These are phyloP conservation scores for Alternaria sp. DNA, from an alignment of 2,329 filamentous ascomycete species.

Conservation along the genomic window DNA sequence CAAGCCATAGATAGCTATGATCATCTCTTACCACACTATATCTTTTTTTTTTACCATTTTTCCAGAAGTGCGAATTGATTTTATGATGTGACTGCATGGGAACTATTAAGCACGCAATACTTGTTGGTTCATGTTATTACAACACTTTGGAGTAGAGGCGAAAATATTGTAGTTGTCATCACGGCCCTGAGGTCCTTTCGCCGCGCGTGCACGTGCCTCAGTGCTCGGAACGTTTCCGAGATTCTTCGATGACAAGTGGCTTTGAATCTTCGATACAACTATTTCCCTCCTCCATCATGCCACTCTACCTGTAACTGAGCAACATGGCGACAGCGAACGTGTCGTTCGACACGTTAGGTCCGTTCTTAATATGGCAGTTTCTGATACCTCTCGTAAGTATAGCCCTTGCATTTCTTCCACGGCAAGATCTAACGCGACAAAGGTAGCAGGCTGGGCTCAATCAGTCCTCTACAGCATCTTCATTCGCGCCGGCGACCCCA, in stretches of 20 bases:
- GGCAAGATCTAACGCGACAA: conserved; percentile 25
- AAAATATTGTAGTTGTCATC: neutral
- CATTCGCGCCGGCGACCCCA: conserved; percentile 87
- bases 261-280: neutral
- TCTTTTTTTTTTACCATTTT: no score
- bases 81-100: neutral
- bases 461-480: conserved; percentile 84
- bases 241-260: conserved; percentile 20
- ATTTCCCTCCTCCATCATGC: conserved; percentile 1
- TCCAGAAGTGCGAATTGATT: neutral
- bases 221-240: conserved; percentile 21
- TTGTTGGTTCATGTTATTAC: neutral
- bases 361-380: conserved; percentile 49
- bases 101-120: neutral
- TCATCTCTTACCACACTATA: neutral
- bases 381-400: conserved; percentile 43
- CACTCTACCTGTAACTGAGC: conserved; percentile 2
- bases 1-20: conserved; percentile 13
- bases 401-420: neutral
- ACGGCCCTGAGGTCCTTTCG: neutral
- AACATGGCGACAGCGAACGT: conserved; percentile 37
- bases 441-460: conserved; percentile 63
- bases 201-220: conserved; percentile 12
- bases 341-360: conserved; percentile 44
- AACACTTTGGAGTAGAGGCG: no score